These are phyloP conservation scores for Thinopyrum elongatum DNA, from an alignment of 176 grass and related monocot species.

Conservation along the genomic window DNA sequence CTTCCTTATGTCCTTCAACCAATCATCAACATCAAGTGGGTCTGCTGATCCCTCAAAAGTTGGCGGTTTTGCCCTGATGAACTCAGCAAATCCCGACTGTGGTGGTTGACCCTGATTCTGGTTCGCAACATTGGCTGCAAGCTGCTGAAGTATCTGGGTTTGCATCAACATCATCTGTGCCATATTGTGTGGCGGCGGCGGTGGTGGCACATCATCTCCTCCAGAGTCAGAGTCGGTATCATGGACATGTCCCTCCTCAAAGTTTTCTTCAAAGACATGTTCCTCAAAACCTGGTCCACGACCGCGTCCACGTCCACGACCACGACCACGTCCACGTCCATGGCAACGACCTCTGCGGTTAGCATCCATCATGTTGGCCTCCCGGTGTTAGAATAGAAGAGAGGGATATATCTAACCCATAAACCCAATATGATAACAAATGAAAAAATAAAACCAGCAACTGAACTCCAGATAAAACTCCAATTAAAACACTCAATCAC, in stretches of 20 bases:
- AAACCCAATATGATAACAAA: not conserved
- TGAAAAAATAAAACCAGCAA: not conserved
- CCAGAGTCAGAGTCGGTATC: not conserved
- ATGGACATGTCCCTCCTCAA: not conserved
- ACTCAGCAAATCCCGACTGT: no score
- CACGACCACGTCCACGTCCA: not conserved
- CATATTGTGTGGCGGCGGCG: no score
- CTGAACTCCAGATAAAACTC: not conserved
- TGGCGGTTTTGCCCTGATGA: no score
- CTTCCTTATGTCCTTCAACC: no score
- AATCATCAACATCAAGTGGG: no score
- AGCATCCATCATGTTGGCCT: not conserved
- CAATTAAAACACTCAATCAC: not conserved
- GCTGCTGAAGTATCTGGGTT: no score
- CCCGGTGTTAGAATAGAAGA: not conserved
- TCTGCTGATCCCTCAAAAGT: no score
- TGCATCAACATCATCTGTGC: no score
- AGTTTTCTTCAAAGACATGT: not conserved
- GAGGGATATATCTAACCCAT: not conserved
- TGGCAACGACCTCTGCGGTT: not conserved
- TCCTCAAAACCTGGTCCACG: not conserved
- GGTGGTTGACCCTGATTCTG: no score
- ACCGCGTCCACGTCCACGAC: no score
- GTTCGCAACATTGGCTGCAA: no score
- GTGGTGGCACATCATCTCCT: not conserved